Evolutionary conservation across 371 early-diverging fungal species (phyloP).

Genomic region (Conidiobolus coronatus): DNA sequence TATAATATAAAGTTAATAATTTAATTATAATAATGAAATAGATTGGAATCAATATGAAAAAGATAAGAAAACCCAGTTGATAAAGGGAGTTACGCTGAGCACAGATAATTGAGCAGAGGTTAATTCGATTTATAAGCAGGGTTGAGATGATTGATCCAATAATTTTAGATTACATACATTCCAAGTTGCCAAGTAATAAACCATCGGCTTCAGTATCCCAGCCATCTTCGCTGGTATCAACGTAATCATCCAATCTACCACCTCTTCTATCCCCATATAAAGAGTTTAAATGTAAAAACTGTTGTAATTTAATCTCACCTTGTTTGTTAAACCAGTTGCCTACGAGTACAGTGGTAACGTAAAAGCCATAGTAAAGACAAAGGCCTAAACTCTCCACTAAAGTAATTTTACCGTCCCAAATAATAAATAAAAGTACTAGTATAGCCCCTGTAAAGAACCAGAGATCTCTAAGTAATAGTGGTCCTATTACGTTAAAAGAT

Average conservation of each 20-base stretch:
- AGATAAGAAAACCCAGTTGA: too few species aligned
- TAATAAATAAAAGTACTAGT: slow-evolving; percentile 24
- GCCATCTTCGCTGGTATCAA: slow-evolving; percentile 12
- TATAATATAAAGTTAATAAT: background rate
- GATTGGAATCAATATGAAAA: too few species aligned
- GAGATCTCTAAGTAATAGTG: slow-evolving; percentile 44
- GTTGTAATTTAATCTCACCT: slow-evolving; percentile 7
- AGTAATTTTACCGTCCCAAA: slow-evolving; percentile 29
- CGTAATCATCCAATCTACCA: slow-evolving; percentile 10
- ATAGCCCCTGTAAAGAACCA: slow-evolving; percentile 40
- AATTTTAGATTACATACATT: slow-evolving; percentile 9
- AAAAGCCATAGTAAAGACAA: slow-evolving; percentile 22
- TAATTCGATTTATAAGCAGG: background rate
- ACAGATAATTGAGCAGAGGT: background rate
- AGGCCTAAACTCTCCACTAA: slow-evolving; percentile 28
- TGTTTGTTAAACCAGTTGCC: slow-evolving; percentile 21
- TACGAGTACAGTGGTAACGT: slow-evolving; percentile 28
- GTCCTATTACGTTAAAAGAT: slow-evolving; percentile 30
- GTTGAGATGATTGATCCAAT: background rate
- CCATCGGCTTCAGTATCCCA: background rate
- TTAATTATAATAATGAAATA: too few species aligned
- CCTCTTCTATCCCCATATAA: slow-evolving; percentile 14
- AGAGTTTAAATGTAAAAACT: slow-evolving; percentile 16
- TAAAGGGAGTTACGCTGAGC: too few species aligned
- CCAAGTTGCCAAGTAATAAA: slow-evolving; percentile 18